These are phyloP conservation scores for Solanum clarkiae DNA, from an alignment of 257 asterid species.

Conservation along the genomic window DNA sequence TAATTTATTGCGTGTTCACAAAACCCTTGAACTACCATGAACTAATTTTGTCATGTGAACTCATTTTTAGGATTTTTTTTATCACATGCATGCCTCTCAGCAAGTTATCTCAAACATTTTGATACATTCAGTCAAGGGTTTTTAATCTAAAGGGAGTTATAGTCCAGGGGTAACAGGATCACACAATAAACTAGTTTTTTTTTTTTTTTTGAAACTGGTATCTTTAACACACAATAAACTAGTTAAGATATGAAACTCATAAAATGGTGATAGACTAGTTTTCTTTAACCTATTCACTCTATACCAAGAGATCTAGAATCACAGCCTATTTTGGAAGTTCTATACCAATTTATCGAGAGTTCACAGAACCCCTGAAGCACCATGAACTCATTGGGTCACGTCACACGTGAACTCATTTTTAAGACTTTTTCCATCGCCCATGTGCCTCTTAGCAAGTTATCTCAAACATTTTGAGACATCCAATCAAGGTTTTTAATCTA, in stretches of 20 bases:
- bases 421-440: neutral
- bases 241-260: neutral
- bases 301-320: neutral
- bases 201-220: too few relatives aligned
- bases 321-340: neutral
- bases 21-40: neutral
- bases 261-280: neutral
- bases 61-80: too few relatives aligned
- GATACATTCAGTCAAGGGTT: neutral
- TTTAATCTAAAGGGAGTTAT: too few relatives aligned
- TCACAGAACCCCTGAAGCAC: neutral
- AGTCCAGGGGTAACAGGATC: neutral
- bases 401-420: neutral
- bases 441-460: too few relatives aligned
- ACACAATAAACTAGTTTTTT: neutral
- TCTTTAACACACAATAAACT: neutral
- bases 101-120: too few relatives aligned
- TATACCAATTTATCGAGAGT: neutral
- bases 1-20: neutral
- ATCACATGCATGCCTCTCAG: too few relatives aligned
- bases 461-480: too few relatives aligned
- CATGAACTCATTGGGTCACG: neutral
- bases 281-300: neutral
- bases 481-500: too few relatives aligned
- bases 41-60: neutral